phyloP scores from a whole-genome alignment of 2,329 filamentous ascomycete species.

The Magnaporthales sp. region DNA sequence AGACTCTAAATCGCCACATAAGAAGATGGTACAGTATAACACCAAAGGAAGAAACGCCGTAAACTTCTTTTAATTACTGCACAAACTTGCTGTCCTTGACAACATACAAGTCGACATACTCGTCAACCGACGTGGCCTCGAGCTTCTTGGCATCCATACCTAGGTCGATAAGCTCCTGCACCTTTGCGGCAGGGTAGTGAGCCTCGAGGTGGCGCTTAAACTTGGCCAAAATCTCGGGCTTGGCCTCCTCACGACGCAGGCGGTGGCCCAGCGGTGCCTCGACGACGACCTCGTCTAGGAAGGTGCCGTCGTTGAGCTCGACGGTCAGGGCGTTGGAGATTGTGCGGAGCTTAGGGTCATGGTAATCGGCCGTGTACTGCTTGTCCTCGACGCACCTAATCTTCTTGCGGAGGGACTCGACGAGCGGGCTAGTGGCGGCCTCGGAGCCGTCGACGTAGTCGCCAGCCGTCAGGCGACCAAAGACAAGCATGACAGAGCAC shows the following conservation, averaged over 20 bases:
- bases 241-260: constrained; percentile 86
- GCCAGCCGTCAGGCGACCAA: constrained; percentile 83
- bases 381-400: constrained; percentile 96
- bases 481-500: constrained; percentile 92
- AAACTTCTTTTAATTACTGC: constrained; percentile 13
- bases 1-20: neutral
- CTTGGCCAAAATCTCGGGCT: constrained; percentile 93
- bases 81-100: constrained; percentile 55
- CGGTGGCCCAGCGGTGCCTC: constrained; percentile 93
- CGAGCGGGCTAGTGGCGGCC: constrained; percentile 79
- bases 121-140: constrained; percentile 75
- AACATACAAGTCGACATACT: constrained; percentile 82
- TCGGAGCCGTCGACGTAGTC: constrained; percentile 93
- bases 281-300: constrained; percentile 82
- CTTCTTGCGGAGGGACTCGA: constrained; percentile 86
- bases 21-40: neutral
- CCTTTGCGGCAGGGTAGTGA: constrained; percentile 69
- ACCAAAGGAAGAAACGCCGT: neutral
- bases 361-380: constrained; percentile 91
- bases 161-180: constrained; percentile 75
- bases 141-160: constrained; percentile 67
- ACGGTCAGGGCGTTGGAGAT: constrained; percentile 97
- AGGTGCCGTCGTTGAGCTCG: constrained; percentile 86
- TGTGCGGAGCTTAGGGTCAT: constrained; percentile 84
- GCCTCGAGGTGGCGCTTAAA: constrained; percentile 85